phyloP scores from a whole-genome alignment of 176 grass and related monocot genomes.

The Paspalum notatum region DNA sequence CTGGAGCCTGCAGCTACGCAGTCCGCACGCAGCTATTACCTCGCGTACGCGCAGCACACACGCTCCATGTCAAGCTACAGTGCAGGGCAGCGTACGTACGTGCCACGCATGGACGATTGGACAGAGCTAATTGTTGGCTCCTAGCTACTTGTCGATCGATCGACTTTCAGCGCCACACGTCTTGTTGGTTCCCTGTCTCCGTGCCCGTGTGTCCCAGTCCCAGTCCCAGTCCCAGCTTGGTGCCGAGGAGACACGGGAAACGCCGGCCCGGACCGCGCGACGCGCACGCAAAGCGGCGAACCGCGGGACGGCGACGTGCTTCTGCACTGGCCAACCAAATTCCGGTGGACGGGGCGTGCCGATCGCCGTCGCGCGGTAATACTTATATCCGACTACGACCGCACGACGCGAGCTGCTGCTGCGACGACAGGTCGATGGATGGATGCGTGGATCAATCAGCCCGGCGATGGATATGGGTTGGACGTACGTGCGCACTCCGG shows the following conservation, averaged over 20 bases:
- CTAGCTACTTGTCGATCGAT: no score
- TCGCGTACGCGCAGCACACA: not conserved
- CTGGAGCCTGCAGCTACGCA: not conserved
- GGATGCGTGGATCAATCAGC: not conserved
- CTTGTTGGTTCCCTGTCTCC: no score
- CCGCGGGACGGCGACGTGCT: constrained; percentile 37
- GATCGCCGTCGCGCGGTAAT: constrained; percentile 3
- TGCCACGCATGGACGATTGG: not conserved
- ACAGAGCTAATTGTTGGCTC: constrained; percentile 3
- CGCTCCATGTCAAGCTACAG: not conserved
- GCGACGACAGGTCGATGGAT: not conserved
- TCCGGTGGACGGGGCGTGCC: not conserved
- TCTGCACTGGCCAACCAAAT: constrained; percentile 30
- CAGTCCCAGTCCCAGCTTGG: not conserved
- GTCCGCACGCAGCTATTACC: not conserved
- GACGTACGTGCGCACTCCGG: not conserved
- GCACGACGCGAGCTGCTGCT: not conserved
- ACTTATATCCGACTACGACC: not conserved
- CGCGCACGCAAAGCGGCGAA: not conserved
- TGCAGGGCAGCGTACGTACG: not conserved
- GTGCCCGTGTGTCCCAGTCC: no score
- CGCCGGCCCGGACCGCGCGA: not conserved
- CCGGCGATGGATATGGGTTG: no score
- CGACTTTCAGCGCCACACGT: no score
- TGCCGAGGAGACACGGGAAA: not conserved